Base-by-base conservation (phyloP, 2,329 filamentous ascomycete genomes). In the Neopestalotiopsis rosae region DNA sequence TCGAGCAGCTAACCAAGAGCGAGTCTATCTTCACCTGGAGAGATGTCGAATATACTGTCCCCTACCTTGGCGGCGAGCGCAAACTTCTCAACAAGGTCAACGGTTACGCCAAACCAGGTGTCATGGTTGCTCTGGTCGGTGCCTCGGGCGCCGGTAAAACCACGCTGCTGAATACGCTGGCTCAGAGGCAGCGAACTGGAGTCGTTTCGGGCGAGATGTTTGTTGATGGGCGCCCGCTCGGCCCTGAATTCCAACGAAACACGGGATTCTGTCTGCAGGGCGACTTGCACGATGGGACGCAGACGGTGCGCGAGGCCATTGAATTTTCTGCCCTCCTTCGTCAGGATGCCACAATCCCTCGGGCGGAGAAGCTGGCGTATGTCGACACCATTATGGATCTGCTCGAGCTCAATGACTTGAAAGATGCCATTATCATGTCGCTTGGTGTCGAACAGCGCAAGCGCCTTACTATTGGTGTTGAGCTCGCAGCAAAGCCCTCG, bases 61-160 rank as follows among this genome's bases (percentile, higher is more conserved):
- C 91, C 0, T 91, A 91, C 70, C 84, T 89, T 57, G 87, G 87
- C 5, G 89, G 89, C 61, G 85, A 86, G 67, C 82, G 89, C 65
- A 85, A 88, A 76, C 83, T 93, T 1, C 82, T 94, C 62, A 91
- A 93, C 74, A 85, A 89, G 5, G 88, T 96, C 69, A 91, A 86
- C 68, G 94, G 94, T 1, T 95, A 93, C 73, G 93, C 90, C 1
- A 94, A 94, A 75, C 94, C 94, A 1, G 93, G 94, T 20, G 81
- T 92, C 20, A 90, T 97, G 87, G 90, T 94, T 58, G 94, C 94
- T 0, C 83, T 97, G 1, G 93, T 96, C 85, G 94, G 94, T 67
- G 92, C 92, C 1, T 93, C 61, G 20, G 61, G 61, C n/a, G 61
- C 61, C 12, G 7, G 88, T 90, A 13, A 91, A 91, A 74, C 72